These are phyloP conservation scores for Paraglomus brasilianum DNA, from an alignment of 192 early-diverging fungal species.

Conservation along the genomic window DNA sequence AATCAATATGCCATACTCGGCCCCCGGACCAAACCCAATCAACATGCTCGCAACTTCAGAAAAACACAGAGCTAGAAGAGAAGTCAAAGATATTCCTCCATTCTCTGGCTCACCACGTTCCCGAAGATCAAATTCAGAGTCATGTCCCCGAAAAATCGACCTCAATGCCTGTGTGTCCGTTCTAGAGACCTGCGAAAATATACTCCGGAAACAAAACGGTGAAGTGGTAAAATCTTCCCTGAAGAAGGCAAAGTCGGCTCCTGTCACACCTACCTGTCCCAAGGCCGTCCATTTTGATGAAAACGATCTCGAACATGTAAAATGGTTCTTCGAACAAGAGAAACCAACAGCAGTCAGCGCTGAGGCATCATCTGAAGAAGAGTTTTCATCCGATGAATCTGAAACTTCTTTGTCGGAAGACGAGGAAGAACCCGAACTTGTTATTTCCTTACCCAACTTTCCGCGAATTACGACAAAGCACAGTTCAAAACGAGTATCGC, in stretches of 20 bases:
- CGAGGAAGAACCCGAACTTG: constrained; percentile 36
- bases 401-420: constrained; percentile 29
- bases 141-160: background rate
- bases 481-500: constrained; percentile 46
- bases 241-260: constrained; percentile 29
- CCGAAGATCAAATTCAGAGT: constrained; percentile 17
- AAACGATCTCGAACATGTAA: constrained; percentile 65
- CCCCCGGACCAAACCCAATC: background rate
- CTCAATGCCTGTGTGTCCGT: background rate
- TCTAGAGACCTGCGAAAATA: background rate
- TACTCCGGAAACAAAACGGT: constrained; percentile 23
- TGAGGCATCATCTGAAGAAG: constrained; percentile 36
- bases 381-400: constrained; percentile 38
- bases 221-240: constrained; percentile 22
- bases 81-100: constrained; percentile 8
- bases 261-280: constrained; percentile 42
- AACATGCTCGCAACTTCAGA: background rate
- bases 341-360: constrained; percentile 52
- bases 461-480: constrained; percentile 29
- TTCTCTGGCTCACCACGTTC: constrained; percentile 20
- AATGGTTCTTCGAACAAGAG: constrained; percentile 70
- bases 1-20: background rate
- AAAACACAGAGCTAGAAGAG: background rate
- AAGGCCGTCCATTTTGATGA: constrained; percentile 67
- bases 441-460: constrained; percentile 41